Evolutionary conservation across 2,329 filamentous ascomycete species (phyloP).

Genomic region (Penicillium digitatum): DNA sequence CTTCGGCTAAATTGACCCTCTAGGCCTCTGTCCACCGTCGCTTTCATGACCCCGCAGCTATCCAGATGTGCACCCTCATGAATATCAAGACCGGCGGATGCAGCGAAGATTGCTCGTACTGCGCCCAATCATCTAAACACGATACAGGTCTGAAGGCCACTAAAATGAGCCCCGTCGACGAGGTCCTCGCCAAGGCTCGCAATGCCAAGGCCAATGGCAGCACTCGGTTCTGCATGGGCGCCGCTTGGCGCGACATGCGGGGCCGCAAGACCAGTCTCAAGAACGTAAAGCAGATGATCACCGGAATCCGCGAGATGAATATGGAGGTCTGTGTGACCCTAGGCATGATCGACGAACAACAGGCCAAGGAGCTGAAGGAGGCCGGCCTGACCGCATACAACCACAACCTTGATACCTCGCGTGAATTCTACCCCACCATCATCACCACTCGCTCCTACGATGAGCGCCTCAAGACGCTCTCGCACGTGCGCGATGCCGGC

Average conservation of each 20-base stretch:
- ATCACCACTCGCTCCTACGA: slow-evolving; percentile 86
- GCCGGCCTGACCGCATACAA: slow-evolving; percentile 89
- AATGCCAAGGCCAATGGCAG: slow-evolving; percentile 77
- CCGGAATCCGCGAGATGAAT: slow-evolving; percentile 71
- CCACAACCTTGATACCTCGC: slow-evolving; percentile 86
- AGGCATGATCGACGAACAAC: slow-evolving; percentile 79
- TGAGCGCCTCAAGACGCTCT: slow-evolving; percentile 74
- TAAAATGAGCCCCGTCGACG: slow-evolving; percentile 73
- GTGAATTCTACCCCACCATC: slow-evolving; percentile 81
- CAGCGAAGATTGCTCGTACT: slow-evolving; percentile 90
- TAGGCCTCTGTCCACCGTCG: slow-evolving; percentile 74
- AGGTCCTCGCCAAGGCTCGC: slow-evolving; percentile 72
- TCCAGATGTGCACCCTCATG: slow-evolving; percentile 92
- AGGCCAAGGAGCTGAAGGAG: slow-evolving; percentile 76
- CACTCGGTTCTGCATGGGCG: slow-evolving; percentile 92
- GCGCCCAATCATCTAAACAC: slow-evolving; percentile 81
- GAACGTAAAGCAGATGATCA: slow-evolving; percentile 83
- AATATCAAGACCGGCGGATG: slow-evolving; percentile 95
- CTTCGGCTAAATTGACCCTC: slow-evolving; percentile 3
- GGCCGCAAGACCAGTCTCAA: slow-evolving; percentile 77
- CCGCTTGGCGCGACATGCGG: slow-evolving; percentile 90
- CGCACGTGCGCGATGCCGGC: slow-evolving; percentile 76
- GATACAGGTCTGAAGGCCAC: slow-evolving; percentile 72
- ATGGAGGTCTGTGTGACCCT: slow-evolving; percentile 94
- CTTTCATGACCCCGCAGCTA: slow-evolving; percentile 77